Conservation (phyloP, 345 rosid species). For the Schrenkiella parvula region DNA sequence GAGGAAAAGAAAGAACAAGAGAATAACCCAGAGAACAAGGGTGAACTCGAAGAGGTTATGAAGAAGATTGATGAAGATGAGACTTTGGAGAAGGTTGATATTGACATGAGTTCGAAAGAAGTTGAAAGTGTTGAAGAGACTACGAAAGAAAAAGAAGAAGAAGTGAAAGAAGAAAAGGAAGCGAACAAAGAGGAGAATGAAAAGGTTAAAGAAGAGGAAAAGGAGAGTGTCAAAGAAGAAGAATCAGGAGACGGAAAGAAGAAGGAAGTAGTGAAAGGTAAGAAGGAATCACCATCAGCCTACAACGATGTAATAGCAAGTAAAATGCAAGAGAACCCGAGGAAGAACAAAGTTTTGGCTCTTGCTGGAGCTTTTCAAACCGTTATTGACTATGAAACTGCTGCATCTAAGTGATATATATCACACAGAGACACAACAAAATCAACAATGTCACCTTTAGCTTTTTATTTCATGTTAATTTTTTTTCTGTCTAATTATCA, state of each 20-base stretch:
- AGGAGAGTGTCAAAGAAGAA: background rate
- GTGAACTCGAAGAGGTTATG: conserved; percentile 18
- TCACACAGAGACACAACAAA: background rate
- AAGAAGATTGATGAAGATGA: conserved; percentile 16
- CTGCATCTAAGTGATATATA: conserved; percentile 39
- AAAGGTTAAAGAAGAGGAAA: background rate
- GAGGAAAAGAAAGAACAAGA: conserved; percentile 24
- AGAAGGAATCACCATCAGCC: conserved; percentile 60
- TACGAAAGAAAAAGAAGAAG: conserved; percentile 1
- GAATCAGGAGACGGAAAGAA: conserved; percentile 17
- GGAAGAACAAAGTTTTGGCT: conserved; percentile 83
- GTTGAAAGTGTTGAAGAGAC: conserved; percentile 2
- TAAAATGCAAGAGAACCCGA: conserved; percentile 54
- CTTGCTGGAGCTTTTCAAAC: conserved; percentile 91
- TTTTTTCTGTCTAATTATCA: background rate
- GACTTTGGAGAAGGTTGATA: conserved; percentile 5
- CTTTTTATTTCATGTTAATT: background rate
- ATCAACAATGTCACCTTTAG: conserved; percentile 2
- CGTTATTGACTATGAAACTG: conserved; percentile 76
- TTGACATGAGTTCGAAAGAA: conserved; percentile 2
- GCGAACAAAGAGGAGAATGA: conserved; percentile 6
- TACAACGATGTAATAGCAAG: conserved; percentile 80
- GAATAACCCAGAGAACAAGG: conserved; percentile 7
- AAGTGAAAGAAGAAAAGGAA: conserved; percentile 27
- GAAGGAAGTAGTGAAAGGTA: conserved; percentile 36